Evolutionary conservation across 1,139 yeast species (phyloP).

Genomic region (Candida glucosophila): DNA sequence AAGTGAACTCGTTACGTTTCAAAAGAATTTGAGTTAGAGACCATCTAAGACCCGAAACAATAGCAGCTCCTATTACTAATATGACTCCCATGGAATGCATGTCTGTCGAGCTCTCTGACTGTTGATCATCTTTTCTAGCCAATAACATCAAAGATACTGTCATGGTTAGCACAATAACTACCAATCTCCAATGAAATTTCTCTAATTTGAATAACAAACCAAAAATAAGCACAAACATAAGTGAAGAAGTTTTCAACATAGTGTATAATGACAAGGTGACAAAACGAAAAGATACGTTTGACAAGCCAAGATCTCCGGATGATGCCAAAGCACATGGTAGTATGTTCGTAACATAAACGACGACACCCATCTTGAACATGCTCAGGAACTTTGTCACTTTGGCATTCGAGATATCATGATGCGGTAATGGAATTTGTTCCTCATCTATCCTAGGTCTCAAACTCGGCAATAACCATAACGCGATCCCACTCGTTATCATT

Average conservation of each 20-base stretch:
- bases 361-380: conserved; percentile 12
- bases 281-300: conserved; percentile 72
- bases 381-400: conserved; percentile 6
- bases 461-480: conserved; percentile 38
- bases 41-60: conserved; percentile 90
- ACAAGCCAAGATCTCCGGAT: conserved; percentile 90
- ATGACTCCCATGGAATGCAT: conserved; percentile 45
- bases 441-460: conserved; percentile 32
- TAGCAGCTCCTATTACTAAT: conserved; percentile 68
- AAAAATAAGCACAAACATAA: conserved; percentile 81
- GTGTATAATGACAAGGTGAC: conserved; percentile 82
- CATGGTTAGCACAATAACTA: conserved; percentile 68
- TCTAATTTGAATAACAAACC: conserved; percentile 78
- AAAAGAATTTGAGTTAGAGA: conserved; percentile 81
- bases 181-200: conserved; percentile 54
- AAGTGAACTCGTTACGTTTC: conserved; percentile 47
- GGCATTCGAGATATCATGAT: conserved; percentile 3
- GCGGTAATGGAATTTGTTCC: not conserved
- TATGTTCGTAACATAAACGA: conserved; percentile 43
- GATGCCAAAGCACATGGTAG: conserved; percentile 84
- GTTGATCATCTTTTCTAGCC: conserved; percentile 10
- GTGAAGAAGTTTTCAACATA: conserved; percentile 81
- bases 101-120: conserved; percentile 8
- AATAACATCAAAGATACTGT: conserved; percentile 81
- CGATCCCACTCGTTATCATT: conserved; percentile 35